A percentile compares a stretch with the other conserved stretches of the same genome.
These are phyloP conservation scores for Colletotrichum phormii DNA, from an alignment of 2,329 filamentous ascomycete species.

Conservation along the genomic window DNA sequence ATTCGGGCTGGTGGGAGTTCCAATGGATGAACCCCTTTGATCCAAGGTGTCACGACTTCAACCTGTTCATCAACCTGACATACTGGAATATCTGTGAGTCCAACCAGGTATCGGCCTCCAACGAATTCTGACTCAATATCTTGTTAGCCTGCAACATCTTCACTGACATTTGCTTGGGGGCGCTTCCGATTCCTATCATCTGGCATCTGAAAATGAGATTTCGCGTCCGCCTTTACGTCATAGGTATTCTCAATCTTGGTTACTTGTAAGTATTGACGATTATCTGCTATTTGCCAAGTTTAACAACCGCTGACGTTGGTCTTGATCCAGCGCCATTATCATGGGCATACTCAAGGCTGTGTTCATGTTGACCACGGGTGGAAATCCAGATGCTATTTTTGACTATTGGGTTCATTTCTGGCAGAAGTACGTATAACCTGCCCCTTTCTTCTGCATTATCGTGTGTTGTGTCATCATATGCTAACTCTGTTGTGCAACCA, in stretches of 20 bases:
- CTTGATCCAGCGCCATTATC: conserved; percentile 47
- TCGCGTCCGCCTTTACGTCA: conserved; percentile 42
- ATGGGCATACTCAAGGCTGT: conserved; percentile 54
- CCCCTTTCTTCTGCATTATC: too few species aligned
- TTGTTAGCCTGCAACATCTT: conserved; percentile 45
- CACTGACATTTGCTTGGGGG: conserved; percentile 44
- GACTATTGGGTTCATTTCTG: conserved; percentile 44
- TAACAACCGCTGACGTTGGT: background rate
- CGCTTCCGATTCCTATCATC: conserved; percentile 46
- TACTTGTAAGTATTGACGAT: conserved; percentile 43
- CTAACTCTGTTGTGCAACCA: conserved; percentile 38
- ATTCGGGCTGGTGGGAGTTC: conserved; percentile 42
- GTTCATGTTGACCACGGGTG: conserved; percentile 47
- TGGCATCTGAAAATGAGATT: conserved; percentile 44
- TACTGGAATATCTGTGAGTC: conserved; percentile 41
- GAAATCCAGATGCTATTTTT: conserved; percentile 45
- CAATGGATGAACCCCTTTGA: conserved; percentile 41
- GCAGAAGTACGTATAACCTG: conserved; percentile 47
- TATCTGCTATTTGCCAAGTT: too few species aligned
- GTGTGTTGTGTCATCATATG: too few species aligned
- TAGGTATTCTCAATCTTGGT: conserved; percentile 45
- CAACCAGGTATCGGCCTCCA: accelerated
- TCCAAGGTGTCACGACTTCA: conserved; percentile 38
- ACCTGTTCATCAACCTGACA: conserved; percentile 37
- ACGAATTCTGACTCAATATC: background rate